These are phyloP conservation scores for Paraconiothyrium sp. DNA, from an alignment of 2,329 filamentous ascomycete genomes.

Conservation along the genomic window DNA sequence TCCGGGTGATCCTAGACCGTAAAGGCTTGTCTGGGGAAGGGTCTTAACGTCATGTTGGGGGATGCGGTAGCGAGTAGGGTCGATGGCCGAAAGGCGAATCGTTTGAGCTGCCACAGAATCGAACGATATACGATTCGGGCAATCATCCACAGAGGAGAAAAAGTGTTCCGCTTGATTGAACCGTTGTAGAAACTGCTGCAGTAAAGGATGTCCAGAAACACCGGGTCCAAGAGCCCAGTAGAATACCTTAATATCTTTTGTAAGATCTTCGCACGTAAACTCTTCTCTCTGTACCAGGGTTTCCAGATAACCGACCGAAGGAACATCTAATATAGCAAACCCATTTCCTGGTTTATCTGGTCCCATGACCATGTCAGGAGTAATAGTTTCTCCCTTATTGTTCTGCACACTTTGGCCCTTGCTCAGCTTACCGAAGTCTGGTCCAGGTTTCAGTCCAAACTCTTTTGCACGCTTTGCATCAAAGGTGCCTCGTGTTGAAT, in stretches of 20 bases:
- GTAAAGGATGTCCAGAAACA: constrained; percentile 68
- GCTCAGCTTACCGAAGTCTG: constrained; percentile 68
- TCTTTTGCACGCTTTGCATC: constrained; percentile 69
- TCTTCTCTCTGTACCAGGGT: constrained; percentile 75
- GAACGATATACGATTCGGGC: constrained; percentile 78
- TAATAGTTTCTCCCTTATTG: constrained; percentile 73
- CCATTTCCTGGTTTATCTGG: constrained; percentile 73
- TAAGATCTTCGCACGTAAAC: constrained; percentile 72
- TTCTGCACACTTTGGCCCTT: constrained; percentile 70
- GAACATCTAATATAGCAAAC: constrained; percentile 82
- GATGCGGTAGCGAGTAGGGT: constrained; percentile 75
- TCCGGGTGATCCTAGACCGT: constrained; percentile 17
- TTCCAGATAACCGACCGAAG: constrained; percentile 74
- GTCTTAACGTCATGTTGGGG: constrained; percentile 71
- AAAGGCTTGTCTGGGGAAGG: constrained; percentile 49
- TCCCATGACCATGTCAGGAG: constrained; percentile 86
- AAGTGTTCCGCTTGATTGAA: constrained; percentile 74
- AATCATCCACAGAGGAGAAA: constrained; percentile 77
- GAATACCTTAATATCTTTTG: constrained; percentile 72
- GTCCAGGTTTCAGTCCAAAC: constrained; percentile 70
- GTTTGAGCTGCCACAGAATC: constrained; percentile 72
- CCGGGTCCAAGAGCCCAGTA: constrained; percentile 84
- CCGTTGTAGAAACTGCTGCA: constrained; percentile 75
- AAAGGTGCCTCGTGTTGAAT: constrained; percentile 83
- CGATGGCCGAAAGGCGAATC: constrained; percentile 75